Percentiles rank a stretch among this genome's conserved stretches.
These are phyloP conservation scores for Balansia obtecta DNA, from an alignment of 2,329 filamentous ascomycete species.

Conservation along the genomic window DNA sequence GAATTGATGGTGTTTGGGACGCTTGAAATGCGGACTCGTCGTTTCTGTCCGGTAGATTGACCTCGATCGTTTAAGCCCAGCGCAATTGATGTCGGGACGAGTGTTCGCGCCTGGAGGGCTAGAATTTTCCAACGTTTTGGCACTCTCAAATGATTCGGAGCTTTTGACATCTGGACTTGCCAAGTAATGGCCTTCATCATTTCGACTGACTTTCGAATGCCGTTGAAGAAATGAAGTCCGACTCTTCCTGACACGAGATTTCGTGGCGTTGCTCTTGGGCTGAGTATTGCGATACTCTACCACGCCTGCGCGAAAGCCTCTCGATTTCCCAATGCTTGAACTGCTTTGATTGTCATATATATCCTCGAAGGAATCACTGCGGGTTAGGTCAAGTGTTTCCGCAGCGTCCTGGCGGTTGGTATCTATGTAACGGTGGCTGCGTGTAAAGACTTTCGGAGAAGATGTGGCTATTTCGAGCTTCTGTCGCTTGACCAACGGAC, in stretches of 20 bases:
- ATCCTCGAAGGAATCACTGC: slow-evolving; percentile 2
- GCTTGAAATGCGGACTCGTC: slow-evolving; percentile 10
- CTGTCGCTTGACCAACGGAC: slow-evolving; percentile 3
- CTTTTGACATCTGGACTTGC: background rate
- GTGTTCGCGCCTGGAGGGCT: slow-evolving; percentile 11
- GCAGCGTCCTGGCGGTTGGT: background rate
- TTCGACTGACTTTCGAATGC: background rate
- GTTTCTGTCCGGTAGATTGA: background rate
- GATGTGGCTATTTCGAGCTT: background rate
- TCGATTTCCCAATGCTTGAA: slow-evolving; percentile 1
- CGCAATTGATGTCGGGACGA: slow-evolving; percentile 12
- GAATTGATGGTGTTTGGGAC: slow-evolving; percentile 1
- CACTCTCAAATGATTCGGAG: background rate
- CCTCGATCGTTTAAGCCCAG: slow-evolving; percentile 4
- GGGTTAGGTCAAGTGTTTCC: background rate
- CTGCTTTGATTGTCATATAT: background rate
- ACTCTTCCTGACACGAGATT: background rate
- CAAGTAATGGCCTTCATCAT: background rate
- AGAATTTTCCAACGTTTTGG: background rate
- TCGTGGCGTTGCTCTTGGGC: background rate
- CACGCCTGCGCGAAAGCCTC: background rate
- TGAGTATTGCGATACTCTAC: background rate
- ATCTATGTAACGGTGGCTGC: slow-evolving; percentile 1
- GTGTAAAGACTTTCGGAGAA: background rate
- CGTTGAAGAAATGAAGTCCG: background rate